Percentiles rank a stretch among this genome's conserved stretches.
These are phyloP conservation scores for Bidens hawaiensis DNA, from an alignment of 140 eudicot species.

Conservation along the genomic window DNA sequence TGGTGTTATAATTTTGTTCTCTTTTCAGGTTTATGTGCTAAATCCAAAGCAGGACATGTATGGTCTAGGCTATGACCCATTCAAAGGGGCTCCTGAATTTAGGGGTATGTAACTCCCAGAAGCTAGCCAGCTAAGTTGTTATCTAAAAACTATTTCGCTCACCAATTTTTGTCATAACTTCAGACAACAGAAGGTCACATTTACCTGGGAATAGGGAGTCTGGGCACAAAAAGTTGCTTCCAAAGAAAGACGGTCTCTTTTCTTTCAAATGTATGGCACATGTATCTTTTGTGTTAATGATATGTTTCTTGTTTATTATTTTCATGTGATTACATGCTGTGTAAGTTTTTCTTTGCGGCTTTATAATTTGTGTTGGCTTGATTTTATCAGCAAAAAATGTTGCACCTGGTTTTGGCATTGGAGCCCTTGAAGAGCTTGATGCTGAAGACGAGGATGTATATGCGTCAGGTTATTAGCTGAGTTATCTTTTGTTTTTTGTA, in stretches of 20 bases:
- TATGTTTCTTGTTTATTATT: not conserved
- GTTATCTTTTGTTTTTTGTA: not conserved
- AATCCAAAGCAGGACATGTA: constrained; percentile 91
- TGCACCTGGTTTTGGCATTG: constrained; percentile 98
- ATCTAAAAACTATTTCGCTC: constrained; percentile 5
- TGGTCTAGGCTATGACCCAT: constrained; percentile 97
- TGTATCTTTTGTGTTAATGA: constrained; percentile 8
- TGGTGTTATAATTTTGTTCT: constrained; percentile 10
- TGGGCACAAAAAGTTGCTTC: constrained; percentile 33
- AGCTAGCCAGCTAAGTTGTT: constrained; percentile 1
- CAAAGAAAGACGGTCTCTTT: constrained; percentile 52
- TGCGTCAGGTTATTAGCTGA: constrained; percentile 39
- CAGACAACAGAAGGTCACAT: constrained; percentile 72
- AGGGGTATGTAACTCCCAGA: constrained; percentile 59
- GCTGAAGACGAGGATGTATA: constrained; percentile 95
- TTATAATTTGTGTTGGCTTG: constrained; percentile 18
- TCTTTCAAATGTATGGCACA: constrained; percentile 48
- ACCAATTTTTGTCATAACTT: constrained; percentile 22
- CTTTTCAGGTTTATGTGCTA: constrained; percentile 65
- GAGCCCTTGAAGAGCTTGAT: constrained; percentile 97
- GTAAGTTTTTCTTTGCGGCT: constrained; percentile 7
- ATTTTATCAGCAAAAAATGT: constrained; percentile 68
- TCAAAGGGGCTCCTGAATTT: constrained; percentile 93
- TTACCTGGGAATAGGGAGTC: constrained; percentile 41
- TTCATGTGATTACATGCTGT: constrained; percentile 4